Base-by-base conservation (phyloP, 2,329 filamentous ascomycete genomes). In the Penicillium sclerotiorum region DNA sequence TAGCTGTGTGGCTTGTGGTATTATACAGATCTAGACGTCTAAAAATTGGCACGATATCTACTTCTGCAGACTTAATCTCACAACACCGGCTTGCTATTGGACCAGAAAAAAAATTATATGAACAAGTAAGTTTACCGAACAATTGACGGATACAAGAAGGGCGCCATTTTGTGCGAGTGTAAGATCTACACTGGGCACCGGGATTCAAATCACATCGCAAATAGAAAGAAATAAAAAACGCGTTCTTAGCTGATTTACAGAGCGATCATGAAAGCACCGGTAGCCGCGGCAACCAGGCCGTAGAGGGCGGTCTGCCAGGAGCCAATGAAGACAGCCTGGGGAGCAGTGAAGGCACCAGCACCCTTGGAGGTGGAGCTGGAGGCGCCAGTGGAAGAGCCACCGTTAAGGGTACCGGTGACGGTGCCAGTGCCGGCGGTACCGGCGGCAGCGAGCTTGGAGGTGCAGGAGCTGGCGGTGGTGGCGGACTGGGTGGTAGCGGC, bases 181-280 rank as follows among this genome's bases (percentile, higher is more conserved):
- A 4, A 20, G 8, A 20, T 36, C 38, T 22, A 43, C 33, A 48
- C 20, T 25, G 32, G 39, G 23, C 36, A 42, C 48, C 42, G 36
- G n/a, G n/a, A 41, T 37, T 45, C 21, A 45, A 35, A 44, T 22
- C 15, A 49, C 9, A 48, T 32, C 15, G 45, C 45, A 48, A 21
- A 30, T 40, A 22, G 21, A 52, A 27, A 48, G 15, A 43, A 46
- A n/a, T n/a, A 32, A 47, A 33, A 25, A 28, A 45, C 33, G 35
- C 8, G 42, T 28, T 40, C 36, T 42, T 15, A 46, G 25, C 28
- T 48, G 27, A 40, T 49, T 64, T 77, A 79, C 65, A 79, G 64
- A 58, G 77, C 57, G 55, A 78, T 67, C 74, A 78, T 77, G 49
- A 72, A 73, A 44, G 66, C 66, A 53, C 75, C 76, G 47, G 74